Evolutionary conservation across 768 basidiomycete genomes (phyloP).

Genomic region (Multifurca ochricompacta): DNA sequence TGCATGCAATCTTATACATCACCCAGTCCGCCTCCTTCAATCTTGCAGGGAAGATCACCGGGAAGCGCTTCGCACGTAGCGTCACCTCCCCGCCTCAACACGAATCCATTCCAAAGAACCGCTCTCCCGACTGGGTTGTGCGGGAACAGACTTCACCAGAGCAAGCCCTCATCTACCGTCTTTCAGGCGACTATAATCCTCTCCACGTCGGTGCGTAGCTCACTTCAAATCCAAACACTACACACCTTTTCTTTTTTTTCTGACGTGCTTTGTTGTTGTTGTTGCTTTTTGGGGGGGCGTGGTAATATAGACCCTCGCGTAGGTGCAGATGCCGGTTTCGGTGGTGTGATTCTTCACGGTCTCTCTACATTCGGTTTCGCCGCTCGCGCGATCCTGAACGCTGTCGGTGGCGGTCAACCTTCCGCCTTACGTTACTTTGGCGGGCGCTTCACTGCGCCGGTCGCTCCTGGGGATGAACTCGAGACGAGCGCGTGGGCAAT

Average conservation of each 20-base stretch:
- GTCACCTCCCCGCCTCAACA: slow-evolving; percentile 32
- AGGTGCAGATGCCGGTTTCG: slow-evolving; percentile 69
- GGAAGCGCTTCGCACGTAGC: slow-evolving; percentile 34
- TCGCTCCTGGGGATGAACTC: slow-evolving; percentile 73
- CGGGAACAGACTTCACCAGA: slow-evolving; percentile 34
- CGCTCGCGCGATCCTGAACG: slow-evolving; percentile 64
- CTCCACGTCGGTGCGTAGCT: slow-evolving; percentile 37
- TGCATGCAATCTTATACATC: not conserved
- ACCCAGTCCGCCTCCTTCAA: slow-evolving; percentile 35
- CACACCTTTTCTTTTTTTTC: not conserved
- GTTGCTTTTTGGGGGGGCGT: not conserved
- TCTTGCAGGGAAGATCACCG: slow-evolving; percentile 35
- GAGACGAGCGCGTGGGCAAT: slow-evolving; percentile 78
- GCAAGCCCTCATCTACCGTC: slow-evolving; percentile 41
- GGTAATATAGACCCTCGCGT: slow-evolving; percentile 58
- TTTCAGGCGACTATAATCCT: slow-evolving; percentile 47
- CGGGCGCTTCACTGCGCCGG: slow-evolving; percentile 74
- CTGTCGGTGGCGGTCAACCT: slow-evolving; percentile 53
- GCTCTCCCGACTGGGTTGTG: slow-evolving; percentile 35
- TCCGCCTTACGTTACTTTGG: slow-evolving; percentile 59
- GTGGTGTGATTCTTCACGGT: slow-evolving; percentile 80
- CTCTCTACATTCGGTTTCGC: slow-evolving; percentile 76
- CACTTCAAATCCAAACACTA: no score
- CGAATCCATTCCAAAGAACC: slow-evolving; percentile 32
- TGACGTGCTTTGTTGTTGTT: not conserved